Evolutionary conservation across 2,329 filamentous ascomycete genomes (phyloP).

Genomic region (Fusarium nanum): DNA sequence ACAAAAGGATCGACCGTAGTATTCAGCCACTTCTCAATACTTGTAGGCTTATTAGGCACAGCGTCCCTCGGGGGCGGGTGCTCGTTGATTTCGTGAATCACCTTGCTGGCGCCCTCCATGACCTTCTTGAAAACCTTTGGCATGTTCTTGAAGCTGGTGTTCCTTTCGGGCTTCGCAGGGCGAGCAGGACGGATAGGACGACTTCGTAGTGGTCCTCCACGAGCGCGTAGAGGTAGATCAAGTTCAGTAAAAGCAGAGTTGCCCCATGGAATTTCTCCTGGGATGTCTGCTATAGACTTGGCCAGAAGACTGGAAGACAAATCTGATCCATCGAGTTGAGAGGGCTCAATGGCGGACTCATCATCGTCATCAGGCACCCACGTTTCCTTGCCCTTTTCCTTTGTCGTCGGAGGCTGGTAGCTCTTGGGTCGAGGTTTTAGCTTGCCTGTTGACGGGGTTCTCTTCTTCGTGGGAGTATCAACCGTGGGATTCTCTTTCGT

Average conservation of each 20-base stretch:
- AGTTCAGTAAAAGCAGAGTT: slow-evolving; percentile 75
- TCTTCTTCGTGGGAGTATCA: slow-evolving; percentile 55
- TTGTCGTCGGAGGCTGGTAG: slow-evolving; percentile 35
- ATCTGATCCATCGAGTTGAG: slow-evolving; percentile 48
- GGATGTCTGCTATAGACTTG: slow-evolving; percentile 67
- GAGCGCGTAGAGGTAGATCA: slow-evolving; percentile 61
- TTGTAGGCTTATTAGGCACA: slow-evolving; percentile 67
- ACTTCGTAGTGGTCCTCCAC: slow-evolving; percentile 59
- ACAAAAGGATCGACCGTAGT: slow-evolving; percentile 72
- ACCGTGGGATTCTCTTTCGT: slow-evolving; percentile 54
- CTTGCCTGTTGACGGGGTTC: slow-evolving; percentile 44
- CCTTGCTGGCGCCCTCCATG: slow-evolving; percentile 72
- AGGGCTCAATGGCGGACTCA: slow-evolving; percentile 43
- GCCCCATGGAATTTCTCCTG: slow-evolving; percentile 70
- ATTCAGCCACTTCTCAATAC: slow-evolving; percentile 74
- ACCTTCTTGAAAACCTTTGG: slow-evolving; percentile 74
- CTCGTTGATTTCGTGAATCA: slow-evolving; percentile 70
- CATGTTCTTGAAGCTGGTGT: slow-evolving; percentile 68
- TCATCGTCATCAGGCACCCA: slow-evolving; percentile 50
- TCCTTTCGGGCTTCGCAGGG: slow-evolving; percentile 61
- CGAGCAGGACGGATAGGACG: slow-evolving; percentile 50
- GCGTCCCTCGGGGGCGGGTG: slow-evolving; percentile 59
- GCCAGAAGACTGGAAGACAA: slow-evolving; percentile 54
- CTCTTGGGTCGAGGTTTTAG: slow-evolving; percentile 46
- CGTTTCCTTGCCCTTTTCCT: slow-evolving; percentile 46